Percentiles rank a stretch among this genome's conserved stretches.
Conservation (phyloP, 2,329 filamentous ascomycete species). For the Malbranchea cinnamomea region DNA sequence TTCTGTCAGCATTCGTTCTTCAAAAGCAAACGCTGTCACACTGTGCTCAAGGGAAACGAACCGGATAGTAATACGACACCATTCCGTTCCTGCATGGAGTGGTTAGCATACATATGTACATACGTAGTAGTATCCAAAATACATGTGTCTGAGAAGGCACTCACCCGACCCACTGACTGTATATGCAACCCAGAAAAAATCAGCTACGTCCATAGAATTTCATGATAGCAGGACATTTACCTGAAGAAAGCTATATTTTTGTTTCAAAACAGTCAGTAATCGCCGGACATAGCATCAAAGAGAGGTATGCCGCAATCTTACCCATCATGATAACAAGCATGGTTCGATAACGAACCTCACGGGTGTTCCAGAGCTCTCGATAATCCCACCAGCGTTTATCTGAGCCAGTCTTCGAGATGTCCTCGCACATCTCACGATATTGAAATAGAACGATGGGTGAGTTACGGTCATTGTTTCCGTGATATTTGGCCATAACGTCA, state of each 20-base stretch:
- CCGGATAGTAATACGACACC: constrained; percentile 29
- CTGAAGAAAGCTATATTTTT: constrained; percentile 38
- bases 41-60: too few species aligned
- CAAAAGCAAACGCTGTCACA: too few species aligned
- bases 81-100: constrained; percentile 19
- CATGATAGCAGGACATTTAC: too few species aligned
- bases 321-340: constrained; percentile 33
- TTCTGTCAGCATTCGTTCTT: too few species aligned
- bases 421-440: constrained; percentile 19
- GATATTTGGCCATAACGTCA: constrained; percentile 43
- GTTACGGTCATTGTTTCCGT: constrained; percentile 34
- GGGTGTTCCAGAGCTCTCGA: constrained; percentile 36
- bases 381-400: constrained; percentile 49
- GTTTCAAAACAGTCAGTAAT: constrained; percentile 8
- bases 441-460: constrained; percentile 18
- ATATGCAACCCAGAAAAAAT: too few species aligned
- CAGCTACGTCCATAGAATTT: too few species aligned
- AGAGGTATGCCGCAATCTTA: constrained; percentile 9
- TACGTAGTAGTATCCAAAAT: too few species aligned
- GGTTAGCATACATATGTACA: too few species aligned
- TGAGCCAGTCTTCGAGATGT: constrained; percentile 16
- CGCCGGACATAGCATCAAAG: not conserved
- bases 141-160: not conserved
- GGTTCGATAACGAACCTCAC: constrained; percentile 35
- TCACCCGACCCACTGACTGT: constrained; percentile 4